Evolutionary conservation across 495 filamentous ascomycete species (phyloP).

Genomic region (Aspergillus sclerotiicarbonarius): DNA sequence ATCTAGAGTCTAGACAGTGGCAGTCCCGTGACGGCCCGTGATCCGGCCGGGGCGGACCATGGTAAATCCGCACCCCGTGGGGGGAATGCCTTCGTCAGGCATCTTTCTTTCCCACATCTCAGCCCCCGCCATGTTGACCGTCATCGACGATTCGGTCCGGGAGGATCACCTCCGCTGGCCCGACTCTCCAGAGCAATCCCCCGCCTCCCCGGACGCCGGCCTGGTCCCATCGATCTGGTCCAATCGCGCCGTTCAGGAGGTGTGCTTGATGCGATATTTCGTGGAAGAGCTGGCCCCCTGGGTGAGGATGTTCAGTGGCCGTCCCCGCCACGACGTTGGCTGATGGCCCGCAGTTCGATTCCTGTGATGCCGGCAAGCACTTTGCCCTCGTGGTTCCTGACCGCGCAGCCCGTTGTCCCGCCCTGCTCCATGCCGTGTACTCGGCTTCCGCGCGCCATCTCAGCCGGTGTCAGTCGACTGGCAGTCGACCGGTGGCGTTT

Average conservation of each 20-base stretch:
- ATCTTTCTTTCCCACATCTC: neutral
- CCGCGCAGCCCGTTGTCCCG: conserved; percentile 8
- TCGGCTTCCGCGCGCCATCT: too few species aligned
- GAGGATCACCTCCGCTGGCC: too few species aligned
- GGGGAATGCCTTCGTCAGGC: neutral
- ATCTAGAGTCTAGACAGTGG: too few species aligned
- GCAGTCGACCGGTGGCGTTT: conserved; percentile 3
- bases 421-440: conserved; percentile 13
- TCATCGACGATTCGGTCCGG: neutral
- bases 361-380: conserved; percentile 11
- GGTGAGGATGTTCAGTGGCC: neutral
- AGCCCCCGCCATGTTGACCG: neutral
- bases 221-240: conserved; percentile 1
- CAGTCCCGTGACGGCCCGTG: too few species aligned
- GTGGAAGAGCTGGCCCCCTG: conserved; percentile 10
- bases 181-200: neutral
- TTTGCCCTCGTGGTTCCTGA: conserved; percentile 13
- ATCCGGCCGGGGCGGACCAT: too few species aligned
- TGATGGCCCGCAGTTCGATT: conserved; percentile 12
- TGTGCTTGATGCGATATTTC: conserved; percentile 9
- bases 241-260: conserved; percentile 3
- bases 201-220: too few species aligned
- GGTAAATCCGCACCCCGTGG: too few species aligned
- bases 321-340: neutral
- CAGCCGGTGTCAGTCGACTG: neutral